Percentiles rank a stretch among this genome's conserved stretches.
phyloP scores from a whole-genome alignment of 2,329 filamentous ascomycete species.

The Zymoseptoria ardabiliae region DNA sequence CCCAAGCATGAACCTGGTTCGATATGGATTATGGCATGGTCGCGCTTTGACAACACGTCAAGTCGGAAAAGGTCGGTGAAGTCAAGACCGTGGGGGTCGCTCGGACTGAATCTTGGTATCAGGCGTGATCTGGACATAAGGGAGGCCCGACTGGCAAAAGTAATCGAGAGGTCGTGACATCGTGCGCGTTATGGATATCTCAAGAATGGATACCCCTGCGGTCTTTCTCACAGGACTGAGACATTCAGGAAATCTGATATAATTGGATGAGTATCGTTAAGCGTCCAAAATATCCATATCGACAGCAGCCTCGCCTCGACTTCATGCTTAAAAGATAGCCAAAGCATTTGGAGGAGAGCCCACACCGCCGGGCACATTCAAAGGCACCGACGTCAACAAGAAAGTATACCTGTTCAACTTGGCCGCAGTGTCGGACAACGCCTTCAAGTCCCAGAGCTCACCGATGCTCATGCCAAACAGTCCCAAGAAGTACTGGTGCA shows the following conservation, averaged over 20 bases:
- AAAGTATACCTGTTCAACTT: slow-evolving; percentile 36
- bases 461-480: slow-evolving; percentile 40
- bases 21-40: not conserved
- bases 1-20: not conserved
- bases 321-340: slow-evolving; percentile 24
- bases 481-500: slow-evolving; percentile 37
- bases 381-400: slow-evolving; percentile 37
- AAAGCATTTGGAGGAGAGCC: slow-evolving; percentile 29
- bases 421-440: slow-evolving; percentile 32
- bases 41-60: not conserved
- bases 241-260: not conserved
- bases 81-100: not conserved
- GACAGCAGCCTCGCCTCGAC: not conserved
- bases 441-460: slow-evolving; percentile 41
- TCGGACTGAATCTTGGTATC: not conserved
- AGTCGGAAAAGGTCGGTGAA: not conserved
- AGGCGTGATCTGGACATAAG: not conserved
- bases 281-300: too few species aligned
- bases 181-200: not conserved
- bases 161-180: not conserved
- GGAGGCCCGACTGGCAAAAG: not conserved
- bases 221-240: not conserved
- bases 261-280: not conserved
- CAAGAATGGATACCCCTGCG: not conserved
- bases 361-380: slow-evolving; percentile 37